A percentile compares a stretch with the other conserved stretches of the same genome.
These are phyloP conservation scores for Diplodia seriata DNA, from an alignment of 2,329 filamentous ascomycete genomes.

Conservation along the genomic window DNA sequence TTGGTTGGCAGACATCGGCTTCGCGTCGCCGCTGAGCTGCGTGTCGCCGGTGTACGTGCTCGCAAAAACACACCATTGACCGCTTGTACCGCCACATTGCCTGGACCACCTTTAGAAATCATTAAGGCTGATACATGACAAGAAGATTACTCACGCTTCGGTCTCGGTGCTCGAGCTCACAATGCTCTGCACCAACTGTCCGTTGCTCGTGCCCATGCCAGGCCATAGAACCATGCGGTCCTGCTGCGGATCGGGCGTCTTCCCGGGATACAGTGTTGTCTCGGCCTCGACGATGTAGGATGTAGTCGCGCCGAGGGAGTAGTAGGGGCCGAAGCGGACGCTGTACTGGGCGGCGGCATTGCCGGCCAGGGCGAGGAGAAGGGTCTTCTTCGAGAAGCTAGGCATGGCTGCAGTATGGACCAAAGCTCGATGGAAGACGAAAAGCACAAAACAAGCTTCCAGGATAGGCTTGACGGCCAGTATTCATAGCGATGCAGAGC, in stretches of 20 bases:
- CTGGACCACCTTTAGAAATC: background rate
- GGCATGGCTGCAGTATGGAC: background rate
- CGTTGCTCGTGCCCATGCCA: constrained; percentile 60
- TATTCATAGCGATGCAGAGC: background rate
- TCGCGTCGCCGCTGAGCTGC: constrained; percentile 46
- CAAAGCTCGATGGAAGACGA: background rate
- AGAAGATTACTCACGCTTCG: background rate
- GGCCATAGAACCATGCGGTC: constrained; percentile 56
- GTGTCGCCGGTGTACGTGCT: constrained; percentile 42
- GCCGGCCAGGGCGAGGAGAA: constrained; percentile 34
- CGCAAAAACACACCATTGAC: constrained; percentile 53
- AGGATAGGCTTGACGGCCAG: background rate
- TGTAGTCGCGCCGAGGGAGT: constrained; percentile 47
- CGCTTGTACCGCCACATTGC: constrained; percentile 18
- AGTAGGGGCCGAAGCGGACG: constrained; percentile 37
- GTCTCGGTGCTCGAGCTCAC: constrained; percentile 31
- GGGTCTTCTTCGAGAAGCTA: constrained; percentile 31
- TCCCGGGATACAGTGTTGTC: constrained; percentile 54
- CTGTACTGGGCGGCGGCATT: constrained; percentile 35
- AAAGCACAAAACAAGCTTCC: background rate
- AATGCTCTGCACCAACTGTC: constrained; percentile 58
- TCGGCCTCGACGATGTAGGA: constrained; percentile 56
- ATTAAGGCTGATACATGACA: too few species aligned
- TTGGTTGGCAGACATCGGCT: constrained; percentile 37
- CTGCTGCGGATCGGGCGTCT: constrained; percentile 45